These are phyloP conservation scores for Nicotiana tomentosiformis DNA, from an alignment of 257 asterid genomes.

Conservation along the genomic window DNA sequence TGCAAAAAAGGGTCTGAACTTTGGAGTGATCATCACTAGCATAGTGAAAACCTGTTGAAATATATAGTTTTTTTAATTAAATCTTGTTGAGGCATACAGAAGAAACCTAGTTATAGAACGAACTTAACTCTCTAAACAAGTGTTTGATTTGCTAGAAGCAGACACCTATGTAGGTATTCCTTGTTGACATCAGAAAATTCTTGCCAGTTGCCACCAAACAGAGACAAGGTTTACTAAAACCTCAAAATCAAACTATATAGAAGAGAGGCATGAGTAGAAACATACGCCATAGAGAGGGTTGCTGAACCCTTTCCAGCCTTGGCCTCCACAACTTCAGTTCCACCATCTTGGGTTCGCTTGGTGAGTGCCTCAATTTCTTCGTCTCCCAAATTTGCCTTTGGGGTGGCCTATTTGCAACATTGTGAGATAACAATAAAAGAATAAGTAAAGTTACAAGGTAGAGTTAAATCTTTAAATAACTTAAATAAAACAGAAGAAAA, in stretches of 20 bases:
- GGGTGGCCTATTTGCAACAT: conserved; percentile 17
- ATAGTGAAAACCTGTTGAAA: background rate
- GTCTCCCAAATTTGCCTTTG: conserved; percentile 13
- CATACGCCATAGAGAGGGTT: conserved; percentile 34
- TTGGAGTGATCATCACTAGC: background rate
- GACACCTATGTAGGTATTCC: background rate
- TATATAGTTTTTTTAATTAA: background rate
- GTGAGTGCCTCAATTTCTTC: conserved; percentile 23
- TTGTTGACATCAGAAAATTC: background rate
- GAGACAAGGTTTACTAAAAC: background rate
- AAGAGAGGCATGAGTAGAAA: background rate
- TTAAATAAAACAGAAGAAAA: background rate
- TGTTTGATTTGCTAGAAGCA: background rate
- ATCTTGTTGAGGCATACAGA: background rate
- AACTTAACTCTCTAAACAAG: background rate
- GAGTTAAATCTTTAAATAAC: background rate
- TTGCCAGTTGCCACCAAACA: background rate
- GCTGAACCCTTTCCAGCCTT: conserved; percentile 37
- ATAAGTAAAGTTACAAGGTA: background rate
- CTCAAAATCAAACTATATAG: background rate
- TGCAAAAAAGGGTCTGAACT: background rate
- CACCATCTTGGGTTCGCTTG: conserved; percentile 28
- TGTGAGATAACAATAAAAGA: background rate
- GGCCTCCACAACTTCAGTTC: conserved; percentile 33
- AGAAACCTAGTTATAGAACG: background rate